Evolutionary conservation across 2,329 filamentous ascomycete genomes (phyloP).

Genomic region (Cytospora leucostoma): DNA sequence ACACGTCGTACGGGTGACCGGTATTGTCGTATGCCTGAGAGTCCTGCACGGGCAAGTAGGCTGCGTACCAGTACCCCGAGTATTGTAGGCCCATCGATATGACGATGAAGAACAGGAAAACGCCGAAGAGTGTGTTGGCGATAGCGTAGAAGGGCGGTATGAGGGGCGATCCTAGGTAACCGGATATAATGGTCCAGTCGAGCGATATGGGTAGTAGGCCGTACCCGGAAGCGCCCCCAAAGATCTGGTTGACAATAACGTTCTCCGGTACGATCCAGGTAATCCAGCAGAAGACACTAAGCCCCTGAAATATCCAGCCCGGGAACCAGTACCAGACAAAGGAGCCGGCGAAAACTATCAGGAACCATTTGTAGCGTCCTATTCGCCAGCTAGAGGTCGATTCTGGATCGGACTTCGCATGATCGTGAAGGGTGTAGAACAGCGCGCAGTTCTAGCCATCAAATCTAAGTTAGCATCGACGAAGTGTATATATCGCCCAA

Average conservation of each 20-base stretch:
- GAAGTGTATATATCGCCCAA: neutral
- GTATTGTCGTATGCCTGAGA: constrained; percentile 66
- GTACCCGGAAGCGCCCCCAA: constrained; percentile 46
- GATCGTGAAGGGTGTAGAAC: constrained; percentile 51
- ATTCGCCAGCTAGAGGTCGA: constrained; percentile 63
- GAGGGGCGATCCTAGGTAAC: constrained; percentile 52
- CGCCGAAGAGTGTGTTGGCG: constrained; percentile 54
- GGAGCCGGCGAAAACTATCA: constrained; percentile 54
- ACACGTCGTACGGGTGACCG: constrained; percentile 60
- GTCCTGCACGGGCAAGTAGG: constrained; percentile 63
- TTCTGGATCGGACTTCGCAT: constrained; percentile 48
- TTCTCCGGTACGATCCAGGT: constrained; percentile 52
- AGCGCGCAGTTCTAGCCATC: constrained; percentile 47
- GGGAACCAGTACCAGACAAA: constrained; percentile 60
- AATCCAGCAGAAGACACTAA: constrained; percentile 47
- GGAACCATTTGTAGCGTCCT: constrained; percentile 64
- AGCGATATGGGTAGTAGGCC: constrained; percentile 42
- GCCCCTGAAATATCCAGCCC: constrained; percentile 55
- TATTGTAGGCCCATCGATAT: constrained; percentile 62
- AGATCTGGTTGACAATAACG: constrained; percentile 47
- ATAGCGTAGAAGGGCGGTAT: constrained; percentile 58
- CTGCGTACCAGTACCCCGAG: constrained; percentile 56
- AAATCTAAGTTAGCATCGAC: neutral
- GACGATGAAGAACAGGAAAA: constrained; percentile 56
- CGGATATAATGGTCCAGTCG: constrained; percentile 47